Evolutionary conservation across 2,329 filamentous ascomycete genomes (phyloP).

Genomic region (Sclerotinia nivalis): DNA sequence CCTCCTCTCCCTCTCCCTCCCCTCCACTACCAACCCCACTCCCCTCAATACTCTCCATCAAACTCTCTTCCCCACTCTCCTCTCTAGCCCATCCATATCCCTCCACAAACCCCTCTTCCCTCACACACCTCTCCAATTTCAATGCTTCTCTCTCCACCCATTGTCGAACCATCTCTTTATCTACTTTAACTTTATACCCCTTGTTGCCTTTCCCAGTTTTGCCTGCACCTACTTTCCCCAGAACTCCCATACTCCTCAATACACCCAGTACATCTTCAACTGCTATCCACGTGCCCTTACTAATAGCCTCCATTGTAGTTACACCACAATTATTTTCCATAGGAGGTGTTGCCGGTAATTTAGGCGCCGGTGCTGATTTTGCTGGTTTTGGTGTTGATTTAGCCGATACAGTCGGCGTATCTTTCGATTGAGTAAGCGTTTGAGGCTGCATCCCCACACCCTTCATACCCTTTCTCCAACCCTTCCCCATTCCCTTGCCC

Average conservation of each 20-base stretch:
- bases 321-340: neutral
- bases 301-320: constrained; percentile 62
- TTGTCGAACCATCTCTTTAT: constrained; percentile 55
- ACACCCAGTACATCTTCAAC: constrained; percentile 79
- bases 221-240: constrained; percentile 55
- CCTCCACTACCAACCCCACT: neutral
- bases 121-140: constrained; percentile 65
- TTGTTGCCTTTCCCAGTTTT: constrained; percentile 44
- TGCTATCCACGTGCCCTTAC: constrained; percentile 77
- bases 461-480: constrained; percentile 23
- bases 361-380: neutral
- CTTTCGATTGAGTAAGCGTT: constrained; percentile 10
- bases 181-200: constrained; percentile 51
- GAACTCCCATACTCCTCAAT: constrained; percentile 76
- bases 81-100: constrained; percentile 56
- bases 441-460: constrained; percentile 19
- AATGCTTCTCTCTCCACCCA: constrained; percentile 75
- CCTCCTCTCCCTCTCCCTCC: constrained; percentile 33
- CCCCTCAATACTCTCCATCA: constrained; percentile 15
- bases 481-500: constrained; percentile 22
- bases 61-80: neutral
- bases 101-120: constrained; percentile 72
- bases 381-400: neutral
- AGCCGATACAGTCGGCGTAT: neutral
- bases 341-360: neutral